Evolutionary conservation across 2,329 filamentous ascomycete species (phyloP), one percentile per base, ranked within the genome.

Genomic region (Bertia moriformis): DNA sequence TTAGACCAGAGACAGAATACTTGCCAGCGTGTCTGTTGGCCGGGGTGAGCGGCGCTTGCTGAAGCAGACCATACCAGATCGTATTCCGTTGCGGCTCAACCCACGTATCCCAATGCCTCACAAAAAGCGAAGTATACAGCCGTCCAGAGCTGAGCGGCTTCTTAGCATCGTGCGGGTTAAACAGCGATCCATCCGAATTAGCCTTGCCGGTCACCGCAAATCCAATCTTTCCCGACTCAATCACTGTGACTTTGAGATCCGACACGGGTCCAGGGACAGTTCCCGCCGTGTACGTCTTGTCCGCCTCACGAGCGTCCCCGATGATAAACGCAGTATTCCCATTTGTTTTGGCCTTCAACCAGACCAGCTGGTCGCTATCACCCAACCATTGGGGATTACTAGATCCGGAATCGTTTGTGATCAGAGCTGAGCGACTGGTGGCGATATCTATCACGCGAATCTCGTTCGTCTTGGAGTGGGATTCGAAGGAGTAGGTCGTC

Each of bases 41-140:
- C 10, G 56, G 50, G 19, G 60, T 44, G 13, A 35, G 17, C 10
- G 59, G 52, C 14, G 55, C 49, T 41, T 54, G 58, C 44, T 61
- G 54, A 14, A 71, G 51, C 27, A 66, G 49, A 18, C 62, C 67
- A 47, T 62, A 64, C 50, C 60, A 71, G 35, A 71, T 61, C 0
- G 65, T 49, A 44, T 66, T 67, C 39, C 57, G 60, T 48, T 69
- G 58, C n/a, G 61, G 59, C 17, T 60, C 58, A 13, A 67, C 50
- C 45, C 65, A 71, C 4, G 58, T 51, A 45, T 71, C 67, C 67
- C 67, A 71, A 45, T 70, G 66, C 24, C 67, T 56, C 12, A 71
- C 67, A 46, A 65, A 69, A 14, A 69, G 54, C 5, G 59, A 63
- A 15, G 64, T 65, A 46, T 70, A 71, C 3, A 71, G 46, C 37